These are phyloP conservation scores for Pythium sp. DNA, from an alignment of 352 stramenopile species.

Conservation along the genomic window DNA sequence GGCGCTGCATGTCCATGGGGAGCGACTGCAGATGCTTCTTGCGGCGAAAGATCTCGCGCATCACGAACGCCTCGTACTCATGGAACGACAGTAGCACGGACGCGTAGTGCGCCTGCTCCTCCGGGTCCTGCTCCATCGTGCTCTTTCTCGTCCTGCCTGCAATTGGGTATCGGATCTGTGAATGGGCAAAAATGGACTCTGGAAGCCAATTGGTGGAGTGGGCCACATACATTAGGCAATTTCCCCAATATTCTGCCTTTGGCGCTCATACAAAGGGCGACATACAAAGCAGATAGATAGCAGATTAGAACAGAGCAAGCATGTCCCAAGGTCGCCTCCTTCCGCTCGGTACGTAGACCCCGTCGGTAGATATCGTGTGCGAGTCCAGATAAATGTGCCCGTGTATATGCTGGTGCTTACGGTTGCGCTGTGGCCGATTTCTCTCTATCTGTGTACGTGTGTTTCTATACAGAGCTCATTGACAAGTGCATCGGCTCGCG, in stretches of 20 bases:
- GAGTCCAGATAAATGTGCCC: too few relatives aligned
- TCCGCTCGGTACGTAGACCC: slow-evolving; percentile 54
- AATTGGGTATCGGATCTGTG: not conserved
- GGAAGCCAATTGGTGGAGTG: slow-evolving; percentile 10
- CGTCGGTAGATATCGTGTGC: too few relatives aligned
- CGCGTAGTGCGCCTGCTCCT: slow-evolving; percentile 81
- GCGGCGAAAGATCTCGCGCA: slow-evolving; percentile 80
- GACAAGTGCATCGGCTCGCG: slow-evolving; percentile 99
- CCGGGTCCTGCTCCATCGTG: slow-evolving; percentile 52
- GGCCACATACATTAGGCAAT: slow-evolving; percentile 13
- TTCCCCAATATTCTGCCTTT: not conserved
- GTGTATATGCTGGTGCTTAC: slow-evolving; percentile 5
- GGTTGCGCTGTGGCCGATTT: not conserved
- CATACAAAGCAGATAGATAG: slow-evolving; percentile 9
- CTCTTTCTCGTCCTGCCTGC: not conserved
- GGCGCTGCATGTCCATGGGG: slow-evolving; percentile 67
- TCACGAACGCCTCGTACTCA: slow-evolving; percentile 81
- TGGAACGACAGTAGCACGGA: slow-evolving; percentile 84
- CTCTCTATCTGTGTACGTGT: not conserved
- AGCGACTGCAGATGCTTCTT: slow-evolving; percentile 82
- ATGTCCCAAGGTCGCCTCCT: slow-evolving; percentile 79
- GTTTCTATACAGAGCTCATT: slow-evolving; percentile 90
- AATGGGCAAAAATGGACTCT: slow-evolving; percentile 1
- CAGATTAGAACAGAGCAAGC: slow-evolving; percentile 18
- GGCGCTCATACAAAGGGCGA: not conserved